phyloP scores from a whole-genome alignment of 2,329 filamentous ascomycete species.

The Teratosphaeriaceae sp. region DNA sequence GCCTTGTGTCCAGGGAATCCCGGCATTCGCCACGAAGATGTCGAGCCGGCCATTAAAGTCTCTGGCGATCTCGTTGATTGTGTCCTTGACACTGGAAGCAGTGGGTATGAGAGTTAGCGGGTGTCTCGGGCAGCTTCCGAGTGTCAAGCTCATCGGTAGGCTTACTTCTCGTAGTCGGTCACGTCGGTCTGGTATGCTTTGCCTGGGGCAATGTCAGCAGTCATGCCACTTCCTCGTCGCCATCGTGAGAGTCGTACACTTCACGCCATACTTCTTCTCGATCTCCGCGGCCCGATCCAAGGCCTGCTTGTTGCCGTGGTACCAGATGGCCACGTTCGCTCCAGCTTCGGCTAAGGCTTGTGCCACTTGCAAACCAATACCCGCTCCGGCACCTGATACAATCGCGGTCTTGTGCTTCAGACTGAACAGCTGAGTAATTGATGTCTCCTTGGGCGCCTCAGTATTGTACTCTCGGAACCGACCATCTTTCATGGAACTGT shows the following conservation, averaged over 20 bases:
- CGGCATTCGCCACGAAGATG: constrained; percentile 72
- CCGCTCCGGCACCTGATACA: constrained; percentile 29
- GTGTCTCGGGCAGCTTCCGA: no score
- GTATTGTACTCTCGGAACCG: constrained; percentile 32
- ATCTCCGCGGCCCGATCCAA: constrained; percentile 27
- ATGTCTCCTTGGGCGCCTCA: constrained; percentile 21
- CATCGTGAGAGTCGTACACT: constrained; percentile 25
- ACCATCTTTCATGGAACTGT: constrained; percentile 30
- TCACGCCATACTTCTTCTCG: constrained; percentile 28
- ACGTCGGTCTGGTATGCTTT: constrained; percentile 46
- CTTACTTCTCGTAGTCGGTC: constrained; percentile 34
- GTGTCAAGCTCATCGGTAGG: no score
- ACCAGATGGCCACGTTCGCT: constrained; percentile 42
- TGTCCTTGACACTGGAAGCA: constrained; percentile 36
- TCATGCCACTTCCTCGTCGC: no score
- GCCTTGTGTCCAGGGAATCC: constrained; percentile 66
- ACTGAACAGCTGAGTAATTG: constrained; percentile 25
- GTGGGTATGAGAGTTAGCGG: no score
- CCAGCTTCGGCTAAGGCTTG: constrained; percentile 33
- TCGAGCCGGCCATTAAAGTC: constrained; percentile 72
- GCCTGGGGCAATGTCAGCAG: no score
- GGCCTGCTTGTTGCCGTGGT: constrained; percentile 32
- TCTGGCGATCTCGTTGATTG: constrained; percentile 37
- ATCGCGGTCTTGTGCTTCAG: constrained; percentile 31
- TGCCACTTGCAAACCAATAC: constrained; percentile 29